Base-by-base conservation (phyloP, 1,139 yeast genomes). In the Candida frijolesensis region DNA sequence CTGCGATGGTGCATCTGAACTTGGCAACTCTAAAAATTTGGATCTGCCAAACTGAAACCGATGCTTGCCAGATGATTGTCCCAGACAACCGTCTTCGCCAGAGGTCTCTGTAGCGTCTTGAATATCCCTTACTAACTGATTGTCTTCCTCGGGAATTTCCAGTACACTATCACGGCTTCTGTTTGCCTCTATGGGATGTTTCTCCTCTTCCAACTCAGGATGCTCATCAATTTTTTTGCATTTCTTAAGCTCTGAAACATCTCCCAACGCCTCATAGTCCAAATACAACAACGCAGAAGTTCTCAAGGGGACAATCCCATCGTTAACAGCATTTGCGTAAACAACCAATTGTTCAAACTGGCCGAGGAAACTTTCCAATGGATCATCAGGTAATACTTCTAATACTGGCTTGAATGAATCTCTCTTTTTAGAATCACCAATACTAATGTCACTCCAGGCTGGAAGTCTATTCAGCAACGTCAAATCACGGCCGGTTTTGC, bases 401-500 rank as follows among this genome's bases (percentile, higher is more conserved):
- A 94, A 72, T 41, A 95, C 63, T 0, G 99, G 97, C 53, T 73
- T 78, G 7, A 72, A 64, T 6, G 57, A 48, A 39, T 58, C 61
- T 37, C 63, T 60, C 44, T 57, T 51, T 34, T 56, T 52, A 2
- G 34, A 39, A 16, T 51, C 58, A 30, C 49, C 48, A 15, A 51
- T 46, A 8, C 47, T 42, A 14, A 63, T 44, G 44, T 60, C 58
- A 19, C 43, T 46, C 42, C 54, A 54, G n/a, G 53, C 59, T 4
- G 68, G 66, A 22, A 68, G 46, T 51, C 65, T 61, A 47, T 60
- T 66, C 60, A 63, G 65, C 39, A 95, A 74, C 0, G 96, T 94
- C 54, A 94, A 70, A 63, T 94, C 99, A 57, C 90, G 87, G 0
- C 99, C 99, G 0, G 98, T 88, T 60, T 85, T 85, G 1, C 99